Percentiles rank a stretch among this genome's conserved stretches.
Conservation (phyloP, 148 eudicot species). For the Gaultheria prostrata region DNA sequence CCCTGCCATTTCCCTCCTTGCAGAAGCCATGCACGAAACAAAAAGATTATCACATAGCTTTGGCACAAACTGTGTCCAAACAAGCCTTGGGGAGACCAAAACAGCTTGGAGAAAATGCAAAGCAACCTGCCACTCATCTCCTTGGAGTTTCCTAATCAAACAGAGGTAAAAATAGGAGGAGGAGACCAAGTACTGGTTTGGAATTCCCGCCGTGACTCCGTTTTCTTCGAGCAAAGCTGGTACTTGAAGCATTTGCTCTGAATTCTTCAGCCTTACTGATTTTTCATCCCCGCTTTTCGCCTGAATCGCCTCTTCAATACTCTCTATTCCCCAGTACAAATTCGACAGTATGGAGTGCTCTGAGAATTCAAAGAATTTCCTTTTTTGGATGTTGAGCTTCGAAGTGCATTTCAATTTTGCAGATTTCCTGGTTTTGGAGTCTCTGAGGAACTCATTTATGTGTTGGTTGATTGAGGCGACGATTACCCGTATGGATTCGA, state of each 20-base stretch:
- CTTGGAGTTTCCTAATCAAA: conserved; percentile 29
- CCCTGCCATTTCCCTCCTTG: neutral
- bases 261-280: conserved; percentile 25
- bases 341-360: conserved; percentile 50
- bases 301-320: conserved; percentile 27
- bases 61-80: conserved; percentile 33
- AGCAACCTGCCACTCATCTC: conserved; percentile 44
- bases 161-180: conserved; percentile 48
- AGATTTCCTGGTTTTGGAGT: conserved; percentile 25
- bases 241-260: conserved; percentile 51
- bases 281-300: conserved; percentile 22
- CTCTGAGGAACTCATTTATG: conserved; percentile 25
- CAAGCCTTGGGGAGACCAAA: conserved; percentile 33
- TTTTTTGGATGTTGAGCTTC: conserved; percentile 27
- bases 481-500: conserved; percentile 24
- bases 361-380: conserved; percentile 40
- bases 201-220: conserved; percentile 36
- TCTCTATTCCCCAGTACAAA: conserved; percentile 50
- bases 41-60: conserved; percentile 31
- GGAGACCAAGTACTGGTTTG: conserved; percentile 36
- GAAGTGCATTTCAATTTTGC: conserved; percentile 38
- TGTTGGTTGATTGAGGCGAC: conserved; percentile 32
- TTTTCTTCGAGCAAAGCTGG: conserved; percentile 48
- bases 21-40: conserved; percentile 11
- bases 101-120: conserved; percentile 52